Base-by-base conservation (phyloP, 2,329 filamentous ascomycete species). In the Epichloe bromicola region DNA sequence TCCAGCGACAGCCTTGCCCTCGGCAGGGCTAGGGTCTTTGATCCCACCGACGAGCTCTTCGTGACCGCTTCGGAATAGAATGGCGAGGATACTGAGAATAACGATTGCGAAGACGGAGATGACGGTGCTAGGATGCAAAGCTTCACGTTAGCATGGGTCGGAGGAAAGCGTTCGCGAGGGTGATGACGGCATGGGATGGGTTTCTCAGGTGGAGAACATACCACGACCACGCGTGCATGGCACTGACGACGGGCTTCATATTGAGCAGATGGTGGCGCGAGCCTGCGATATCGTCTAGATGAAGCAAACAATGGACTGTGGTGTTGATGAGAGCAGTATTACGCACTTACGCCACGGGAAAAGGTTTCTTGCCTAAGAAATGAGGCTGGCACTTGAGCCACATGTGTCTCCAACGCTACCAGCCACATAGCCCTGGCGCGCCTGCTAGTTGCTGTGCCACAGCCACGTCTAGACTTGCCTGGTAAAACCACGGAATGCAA, bases 171-270 rank as follows among this genome's bases (percentile, higher is more conserved):
- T 34, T 17, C 30, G n/a, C 33, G n/a, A 33, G 46, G 12, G 14
- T n/a, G 38, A 20, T 15, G 39, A 50, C 17, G 6, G 3, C 30
- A 30, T 14, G 12, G 6, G 5, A 15, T 23, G 38, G 12, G 30
- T 33, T 30, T 12, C 30, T 14, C 3, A 10, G 10, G 19, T 45
- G 42, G 20, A 20, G 48, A 53, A 68, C 81, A 65, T 75, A 96
- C 90, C 90, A 95, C 74, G 83, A 88, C 89, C 90, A 96, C 64
- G 90, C 91, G 73, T 95, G 90, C 73, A 90, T 79, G 59, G 88
- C 84, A 65, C 88, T 86, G 61, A 97, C 87, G 65, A 97, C 75
- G 60, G 91, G 90, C 83, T 96, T 96, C 90, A 96, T 96, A 65
- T 63, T 80, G 74, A 14, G 68, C 51, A n/a, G 8, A 12, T 10